A percentile compares a stretch with the other conserved stretches of the same genome.
These are phyloP conservation scores for Hepatocystis sp. DNA, from an alignment of 169 alveolate genomes.

Conservation along the genomic window DNA sequence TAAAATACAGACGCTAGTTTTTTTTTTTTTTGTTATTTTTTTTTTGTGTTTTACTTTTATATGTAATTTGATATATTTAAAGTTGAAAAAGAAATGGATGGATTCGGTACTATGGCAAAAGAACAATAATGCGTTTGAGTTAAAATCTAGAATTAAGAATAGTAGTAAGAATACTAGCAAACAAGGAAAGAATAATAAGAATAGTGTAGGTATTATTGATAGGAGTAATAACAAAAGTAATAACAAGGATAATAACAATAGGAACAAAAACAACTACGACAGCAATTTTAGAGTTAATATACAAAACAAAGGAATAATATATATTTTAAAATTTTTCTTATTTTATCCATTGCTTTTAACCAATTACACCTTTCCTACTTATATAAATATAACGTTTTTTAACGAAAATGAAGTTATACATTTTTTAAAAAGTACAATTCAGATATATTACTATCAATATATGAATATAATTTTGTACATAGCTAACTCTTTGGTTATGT, in stretches of 20 bases:
- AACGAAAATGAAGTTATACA: slow-evolving; percentile 16
- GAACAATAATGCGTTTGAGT: no score
- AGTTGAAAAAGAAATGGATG: neutral
- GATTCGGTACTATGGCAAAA: neutral
- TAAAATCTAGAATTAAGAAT: no score
- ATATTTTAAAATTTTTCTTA: neutral
- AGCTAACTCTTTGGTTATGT: slow-evolving; percentile 27
- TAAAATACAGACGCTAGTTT: slow-evolving; percentile 6
- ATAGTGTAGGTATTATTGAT: no score
- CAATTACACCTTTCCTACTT: slow-evolving; percentile 26
- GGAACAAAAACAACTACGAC: neutral
- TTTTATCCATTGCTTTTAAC: slow-evolving; percentile 34
- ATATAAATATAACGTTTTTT: slow-evolving; percentile 29
- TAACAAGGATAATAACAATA: no score
- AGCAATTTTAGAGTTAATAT: neutral
- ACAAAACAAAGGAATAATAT: neutral
- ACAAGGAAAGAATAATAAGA: no score
- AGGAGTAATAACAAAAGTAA: no score
- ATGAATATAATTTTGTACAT: slow-evolving; percentile 24
- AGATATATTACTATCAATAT: slow-evolving; percentile 67
- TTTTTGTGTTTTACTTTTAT: slow-evolving; percentile 25
- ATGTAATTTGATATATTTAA: slow-evolving; percentile 39
- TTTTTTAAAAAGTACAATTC: slow-evolving; percentile 40
- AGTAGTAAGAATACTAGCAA: no score
- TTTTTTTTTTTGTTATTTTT: neutral